Evolutionary conservation across 441 rosid genomes (phyloP).

Genomic region (Cnidoscolus chayamansa): DNA sequence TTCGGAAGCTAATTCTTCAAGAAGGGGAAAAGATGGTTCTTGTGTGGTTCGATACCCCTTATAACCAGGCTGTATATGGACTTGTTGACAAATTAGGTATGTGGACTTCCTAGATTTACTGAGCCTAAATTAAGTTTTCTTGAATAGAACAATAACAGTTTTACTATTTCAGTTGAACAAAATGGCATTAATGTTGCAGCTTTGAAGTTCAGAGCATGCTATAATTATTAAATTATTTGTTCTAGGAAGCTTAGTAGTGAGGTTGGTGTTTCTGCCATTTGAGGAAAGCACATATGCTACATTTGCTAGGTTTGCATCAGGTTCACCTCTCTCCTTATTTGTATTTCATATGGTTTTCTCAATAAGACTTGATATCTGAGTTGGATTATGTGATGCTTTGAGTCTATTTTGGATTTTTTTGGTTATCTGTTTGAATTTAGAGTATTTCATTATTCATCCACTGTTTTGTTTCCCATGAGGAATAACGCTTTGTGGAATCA

Average conservation of each 20-base stretch:
- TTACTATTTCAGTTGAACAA: conserved; percentile 14
- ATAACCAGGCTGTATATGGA: conserved; percentile 93
- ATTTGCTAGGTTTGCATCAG: conserved; percentile 98
- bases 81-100: conserved; percentile 86
- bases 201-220: conserved; percentile 12
- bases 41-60: conserved; percentile 92
- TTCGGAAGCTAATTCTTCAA: conserved; percentile 83
- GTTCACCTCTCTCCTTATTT: conserved; percentile 60
- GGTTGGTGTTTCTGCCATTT: conserved; percentile 88
- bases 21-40: conserved; percentile 95
- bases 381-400: neutral
- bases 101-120: conserved; percentile 26
- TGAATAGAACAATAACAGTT: neutral
- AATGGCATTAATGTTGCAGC: conserved; percentile 1
- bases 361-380: neutral
- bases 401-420: neutral
- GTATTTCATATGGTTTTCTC: conserved; percentile 3
- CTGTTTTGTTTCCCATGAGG: neutral
- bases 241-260: conserved; percentile 91
- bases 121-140: neutral
- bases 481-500: neutral
- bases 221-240: conserved; percentile 17
- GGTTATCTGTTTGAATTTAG: neutral
- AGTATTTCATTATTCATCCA: neutral
- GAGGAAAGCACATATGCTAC: conserved; percentile 92